phyloP scores from a whole-genome alignment of 768 basidiomycete genomes.

The Coprinellus micaceus region DNA sequence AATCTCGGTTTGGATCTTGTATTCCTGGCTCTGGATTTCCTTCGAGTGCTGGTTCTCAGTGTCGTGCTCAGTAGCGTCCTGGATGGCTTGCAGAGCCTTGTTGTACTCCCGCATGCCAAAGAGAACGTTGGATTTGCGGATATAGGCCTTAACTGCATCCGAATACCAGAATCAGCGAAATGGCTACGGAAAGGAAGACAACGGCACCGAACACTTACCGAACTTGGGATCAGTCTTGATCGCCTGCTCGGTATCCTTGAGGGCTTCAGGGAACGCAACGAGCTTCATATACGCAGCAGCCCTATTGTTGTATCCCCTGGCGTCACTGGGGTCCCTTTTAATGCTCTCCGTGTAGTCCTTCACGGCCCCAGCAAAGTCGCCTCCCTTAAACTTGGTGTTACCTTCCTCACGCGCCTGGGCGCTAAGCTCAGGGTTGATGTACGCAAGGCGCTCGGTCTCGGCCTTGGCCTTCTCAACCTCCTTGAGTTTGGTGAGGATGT shows the following conservation, averaged over 20 bases:
- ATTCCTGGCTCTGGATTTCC: slow-evolving; percentile 79
- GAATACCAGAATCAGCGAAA: too few species aligned
- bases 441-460: slow-evolving; percentile 77
- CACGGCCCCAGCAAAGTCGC: slow-evolving; percentile 89
- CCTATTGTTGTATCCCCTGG: slow-evolving; percentile 95
- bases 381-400: slow-evolving; percentile 86
- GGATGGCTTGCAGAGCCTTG: slow-evolving; percentile 79
- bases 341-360: slow-evolving; percentile 93
- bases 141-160: slow-evolving; percentile 81
- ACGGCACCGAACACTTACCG: slow-evolving; percentile 39
- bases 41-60: slow-evolving; percentile 74
- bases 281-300: slow-evolving; percentile 98
- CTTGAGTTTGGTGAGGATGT: slow-evolving; percentile 86
- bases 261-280: slow-evolving; percentile 86
- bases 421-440: slow-evolving; percentile 83
- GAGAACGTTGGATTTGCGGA: slow-evolving; percentile 86
- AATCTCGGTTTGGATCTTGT: slow-evolving; percentile 78
- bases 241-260: slow-evolving; percentile 93
- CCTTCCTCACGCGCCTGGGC: slow-evolving; percentile 87
- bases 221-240: slow-evolving; percentile 89
- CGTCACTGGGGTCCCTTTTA: slow-evolving; percentile 88
- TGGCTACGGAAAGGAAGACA: not conserved
- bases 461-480: slow-evolving; percentile 73
- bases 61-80: slow-evolving; percentile 76
- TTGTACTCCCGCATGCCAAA: slow-evolving; percentile 89